Evolutionary conservation across 352 stramenopile genomes (phyloP), one percentile per base, ranked within the genome.

Genomic region (Vaucheria bursata): DNA sequence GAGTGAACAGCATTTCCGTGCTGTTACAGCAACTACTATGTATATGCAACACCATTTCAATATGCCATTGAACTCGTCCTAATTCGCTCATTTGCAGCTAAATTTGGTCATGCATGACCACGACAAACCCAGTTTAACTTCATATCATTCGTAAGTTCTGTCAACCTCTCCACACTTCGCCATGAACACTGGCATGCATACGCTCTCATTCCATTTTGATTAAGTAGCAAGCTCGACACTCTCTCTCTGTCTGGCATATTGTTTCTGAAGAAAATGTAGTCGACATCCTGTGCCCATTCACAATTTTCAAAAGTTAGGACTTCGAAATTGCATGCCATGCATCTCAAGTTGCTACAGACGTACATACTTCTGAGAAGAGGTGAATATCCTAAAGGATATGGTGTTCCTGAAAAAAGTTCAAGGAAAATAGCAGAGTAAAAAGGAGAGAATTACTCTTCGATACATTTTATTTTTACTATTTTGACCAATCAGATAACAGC

Each of bases 241-340:
- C 74, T 82, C 31, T 67, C 73, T 25, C 39, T 36, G n/a, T 71
- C 35, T 0, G 77, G 77, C 53, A 67, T 67, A 52, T 79, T 80
- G 37, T 82, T 82, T 29, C 77, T 65, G n/a, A 82, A 73, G 64
- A 82, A 82, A 32, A 82, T 81, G 64, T 81, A 82, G 72, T 81
- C 73, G 29, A 31, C 77, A 1, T 33, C 5, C 18, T 8, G 34
- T 7, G 74, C 77, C 77, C 77, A 82, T 25, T 29, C 64, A 35
- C 1, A n/a, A 32, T 72, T 39, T 5, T 59, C 12, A 35, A 82
- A 82, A 6, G 34, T 71, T n/a, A 82, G 35, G 1, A 82, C 77
- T 18, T 65, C 49, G 3, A 82, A 82, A 32, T 82, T 69, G 70
- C 77, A 82, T 37, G 66, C 77, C 40, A 72, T 82, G 35, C 77